Conservation (phyloP, 495 filamentous ascomycete species). For the Aspergillus hancockii region DNA sequence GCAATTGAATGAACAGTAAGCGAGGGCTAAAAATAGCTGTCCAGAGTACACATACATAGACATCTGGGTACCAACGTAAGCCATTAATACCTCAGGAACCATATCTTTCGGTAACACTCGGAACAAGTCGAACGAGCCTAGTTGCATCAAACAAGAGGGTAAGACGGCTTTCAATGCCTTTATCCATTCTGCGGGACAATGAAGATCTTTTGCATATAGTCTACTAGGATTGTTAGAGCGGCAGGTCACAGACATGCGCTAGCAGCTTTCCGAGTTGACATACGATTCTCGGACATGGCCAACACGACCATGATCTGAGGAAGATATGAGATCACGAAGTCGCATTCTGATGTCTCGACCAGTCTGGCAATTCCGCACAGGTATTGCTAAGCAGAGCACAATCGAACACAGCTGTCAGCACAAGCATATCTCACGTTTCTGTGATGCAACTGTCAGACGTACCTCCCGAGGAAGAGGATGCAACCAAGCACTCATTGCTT, state of each 20-base stretch:
- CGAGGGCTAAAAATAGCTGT: background rate
- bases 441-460: slow-evolving; percentile 2
- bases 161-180: slow-evolving; percentile 12
- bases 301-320: slow-evolving; percentile 7
- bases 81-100: slow-evolving; percentile 25
- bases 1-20: background rate
- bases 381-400: slow-evolving; percentile 11
- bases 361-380: slow-evolving; percentile 20
- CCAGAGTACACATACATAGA: slow-evolving; percentile 18
- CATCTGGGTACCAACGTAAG: slow-evolving; percentile 23
- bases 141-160: slow-evolving; percentile 16
- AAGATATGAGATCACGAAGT: slow-evolving; percentile 18
- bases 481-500: slow-evolving; percentile 15
- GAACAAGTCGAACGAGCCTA: slow-evolving; percentile 25
- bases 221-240: slow-evolving; percentile 6
- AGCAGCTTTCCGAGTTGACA: background rate
- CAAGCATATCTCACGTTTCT: background rate
- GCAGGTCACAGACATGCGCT: background rate
- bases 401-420: slow-evolving; percentile 1
- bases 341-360: slow-evolving; percentile 22
- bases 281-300: slow-evolving; percentile 17
- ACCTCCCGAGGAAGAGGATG: slow-evolving; percentile 21
- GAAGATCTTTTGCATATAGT: slow-evolving; percentile 25
- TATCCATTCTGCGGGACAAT: slow-evolving; percentile 22
- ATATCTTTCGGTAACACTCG: slow-evolving; percentile 21